Evolutionary conservation across 2,329 filamentous ascomycete genomes (phyloP).

Genomic region (Neopestalotiopsis rosae): DNA sequence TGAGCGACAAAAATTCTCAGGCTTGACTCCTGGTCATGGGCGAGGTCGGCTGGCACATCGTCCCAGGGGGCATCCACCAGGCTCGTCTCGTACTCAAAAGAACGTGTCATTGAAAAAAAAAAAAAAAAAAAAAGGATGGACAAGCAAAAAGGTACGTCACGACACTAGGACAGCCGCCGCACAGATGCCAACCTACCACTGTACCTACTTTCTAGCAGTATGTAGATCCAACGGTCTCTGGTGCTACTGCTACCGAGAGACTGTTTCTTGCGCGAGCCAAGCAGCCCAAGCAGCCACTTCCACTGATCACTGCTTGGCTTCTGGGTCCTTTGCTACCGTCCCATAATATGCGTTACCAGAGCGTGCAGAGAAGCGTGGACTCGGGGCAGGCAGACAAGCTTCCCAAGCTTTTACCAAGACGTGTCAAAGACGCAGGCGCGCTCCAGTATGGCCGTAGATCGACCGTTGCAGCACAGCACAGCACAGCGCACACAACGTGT

Average conservation of each 20-base stretch:
- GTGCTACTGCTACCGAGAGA: not conserved
- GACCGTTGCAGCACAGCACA: not conserved
- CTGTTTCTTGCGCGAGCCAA: not conserved
- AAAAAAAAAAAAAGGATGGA: not conserved
- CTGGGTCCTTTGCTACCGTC: not conserved
- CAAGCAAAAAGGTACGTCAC: not conserved
- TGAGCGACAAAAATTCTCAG: not conserved
- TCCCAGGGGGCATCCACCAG: not conserved
- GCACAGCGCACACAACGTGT: not conserved
- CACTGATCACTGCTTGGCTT: not conserved
- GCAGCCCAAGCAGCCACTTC: not conserved
- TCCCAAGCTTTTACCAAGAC: slow-evolving; percentile 3
- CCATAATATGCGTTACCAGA: not conserved
- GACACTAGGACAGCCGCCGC: not conserved
- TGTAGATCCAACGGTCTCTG: not conserved
- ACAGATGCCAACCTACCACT: not conserved
- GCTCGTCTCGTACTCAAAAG: not conserved
- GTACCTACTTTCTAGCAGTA: too few species aligned
- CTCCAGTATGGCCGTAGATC: not conserved
- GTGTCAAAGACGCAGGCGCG: not conserved
- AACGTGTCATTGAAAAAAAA: not conserved
- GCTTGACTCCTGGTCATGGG: not conserved
- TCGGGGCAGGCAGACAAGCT: not conserved
- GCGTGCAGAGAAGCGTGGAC: not conserved
- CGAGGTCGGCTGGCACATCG: not conserved